Evolutionary conservation across 2,329 filamentous ascomycete genomes (phyloP).

Genomic region (Sclerotinia spermophila): DNA sequence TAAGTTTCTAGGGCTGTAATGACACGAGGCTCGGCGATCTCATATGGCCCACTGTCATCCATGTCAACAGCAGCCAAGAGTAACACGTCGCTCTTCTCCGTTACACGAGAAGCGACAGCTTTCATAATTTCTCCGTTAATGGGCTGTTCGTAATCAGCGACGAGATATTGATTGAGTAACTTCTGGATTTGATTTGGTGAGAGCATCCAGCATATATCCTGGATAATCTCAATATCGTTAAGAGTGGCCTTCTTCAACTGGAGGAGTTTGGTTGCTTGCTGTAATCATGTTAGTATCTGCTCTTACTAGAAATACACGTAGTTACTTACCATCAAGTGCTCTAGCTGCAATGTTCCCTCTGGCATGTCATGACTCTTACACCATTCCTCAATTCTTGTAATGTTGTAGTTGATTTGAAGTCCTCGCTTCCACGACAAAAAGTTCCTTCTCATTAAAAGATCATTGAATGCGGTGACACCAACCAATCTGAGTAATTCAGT

Average conservation of each 20-base stretch:
- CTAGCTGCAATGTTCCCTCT: slow-evolving; percentile 91
- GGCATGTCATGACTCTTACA: slow-evolving; percentile 99
- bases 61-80: slow-evolving; percentile 94
- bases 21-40: slow-evolving; percentile 93
- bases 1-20: slow-evolving; percentile 98
- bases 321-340: slow-evolving; percentile 83
- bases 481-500: slow-evolving; percentile 91
- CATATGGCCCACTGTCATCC: slow-evolving; percentile 97
- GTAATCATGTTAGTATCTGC: slow-evolving; percentile 36
- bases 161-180: slow-evolving; percentile 95
- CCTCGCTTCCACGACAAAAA: slow-evolving; percentile 99
- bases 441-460: slow-evolving; percentile 94
- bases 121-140: slow-evolving; percentile 99
- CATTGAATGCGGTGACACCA: slow-evolving; percentile 97
- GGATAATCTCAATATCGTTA: slow-evolving; percentile 99
- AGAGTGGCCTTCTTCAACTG: slow-evolving; percentile 98
- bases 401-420: slow-evolving; percentile 99
- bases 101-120: slow-evolving; percentile 92
- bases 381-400: slow-evolving; percentile 98
- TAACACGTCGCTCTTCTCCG: slow-evolving; percentile 96
- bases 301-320: neutral
- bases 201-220: slow-evolving; percentile 99
- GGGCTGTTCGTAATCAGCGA: slow-evolving; percentile 97
- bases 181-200: slow-evolving; percentile 99
- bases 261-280: slow-evolving; percentile 97